Base-by-base conservation (phyloP, 805 yeast genomes). In the Monosporozyma siamensis region DNA sequence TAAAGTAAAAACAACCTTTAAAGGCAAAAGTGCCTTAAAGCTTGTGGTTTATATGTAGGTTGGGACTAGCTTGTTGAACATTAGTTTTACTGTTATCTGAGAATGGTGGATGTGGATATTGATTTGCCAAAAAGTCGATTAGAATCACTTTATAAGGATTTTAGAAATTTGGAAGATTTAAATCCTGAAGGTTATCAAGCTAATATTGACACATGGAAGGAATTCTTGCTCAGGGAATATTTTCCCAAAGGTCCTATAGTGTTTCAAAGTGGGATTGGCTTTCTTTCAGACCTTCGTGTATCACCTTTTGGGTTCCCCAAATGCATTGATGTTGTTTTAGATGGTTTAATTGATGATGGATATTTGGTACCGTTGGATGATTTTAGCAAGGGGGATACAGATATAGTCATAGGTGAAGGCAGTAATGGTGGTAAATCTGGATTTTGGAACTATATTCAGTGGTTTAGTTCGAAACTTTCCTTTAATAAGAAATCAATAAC, bases 131-230 rank as follows among this genome's bases (percentile, higher is more conserved):
- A 47, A 57, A 64, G 70, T 5, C 55, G 72, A 24, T 44, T 67
- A 14, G 55, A 49, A 34, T 68, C 72, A 4, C 54, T 68, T 1
- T 68, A 67, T 46, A 64, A 64, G 3, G 71, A 66, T 46, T 66
- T 66, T 45, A 54, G 65, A 36, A 55, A 54, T 30, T 49, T 66
- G 27, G 52, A 59, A 34, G 66, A 66, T 15, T 48, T 61, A 17
- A 68, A 68, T 45, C 61, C 61, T 9, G 71, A 68, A n/a, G 72
- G 72, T 1, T 68, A 59, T 35, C 58, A 54, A 29, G 71, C 71
- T 7, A 68, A 68, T 43, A 47, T 67, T 34, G 50, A 53, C 18
- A 63, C 66, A 5, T 68, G 72, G 72, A 58, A 52, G 34, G 50
- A 59, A 1, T 57, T 56, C 30, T 40, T 68, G 7, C 39, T 34